These are phyloP conservation scores for Kurtzmaniella natalensis DNA, from an alignment of 1,139 yeast genomes.

Conservation along the genomic window DNA sequence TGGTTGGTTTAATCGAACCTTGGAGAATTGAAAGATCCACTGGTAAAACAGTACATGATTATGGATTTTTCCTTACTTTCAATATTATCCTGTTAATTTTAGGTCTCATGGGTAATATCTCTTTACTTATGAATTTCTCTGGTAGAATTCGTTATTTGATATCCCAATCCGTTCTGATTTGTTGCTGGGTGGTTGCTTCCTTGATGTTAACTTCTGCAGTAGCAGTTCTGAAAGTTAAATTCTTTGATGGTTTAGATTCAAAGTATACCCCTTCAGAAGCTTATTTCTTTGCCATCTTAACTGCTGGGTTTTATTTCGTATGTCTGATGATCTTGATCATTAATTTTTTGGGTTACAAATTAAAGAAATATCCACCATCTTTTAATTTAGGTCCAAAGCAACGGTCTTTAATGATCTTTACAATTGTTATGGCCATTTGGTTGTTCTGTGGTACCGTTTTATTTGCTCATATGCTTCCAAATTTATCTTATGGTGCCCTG, in stretches of 20 bases:
- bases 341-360: slow-evolving; percentile 58
- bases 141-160: slow-evolving; percentile 50
- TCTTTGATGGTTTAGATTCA: slow-evolving; percentile 15
- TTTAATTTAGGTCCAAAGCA: slow-evolving; percentile 66
- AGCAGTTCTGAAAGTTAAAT: slow-evolving; percentile 23
- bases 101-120: slow-evolving; percentile 63
- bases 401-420: slow-evolving; percentile 67
- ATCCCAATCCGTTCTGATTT: slow-evolving; percentile 58
- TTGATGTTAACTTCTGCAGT: slow-evolving; percentile 47
- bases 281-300: slow-evolving; percentile 71
- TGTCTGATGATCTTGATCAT: slow-evolving; percentile 50
- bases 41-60: slow-evolving; percentile 20
- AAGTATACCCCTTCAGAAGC: slow-evolving; percentile 49
- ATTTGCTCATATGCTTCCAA: slow-evolving; percentile 28
- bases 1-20: slow-evolving; percentile 65
- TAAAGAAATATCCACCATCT: slow-evolving; percentile 60
- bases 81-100: slow-evolving; percentile 59
- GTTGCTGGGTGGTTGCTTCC: slow-evolving; percentile 60
- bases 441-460: slow-evolving; percentile 60
- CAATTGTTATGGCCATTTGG: slow-evolving; percentile 64
- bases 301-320: slow-evolving; percentile 53
- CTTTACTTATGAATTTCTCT: slow-evolving; percentile 64
- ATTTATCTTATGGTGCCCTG: slow-evolving; percentile 53
- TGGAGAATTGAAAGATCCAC: slow-evolving; percentile 47
- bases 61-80: slow-evolving; percentile 40